Conservation (phyloP, 1,139 yeast species). For the Saccharomyces hybrid region DNA sequence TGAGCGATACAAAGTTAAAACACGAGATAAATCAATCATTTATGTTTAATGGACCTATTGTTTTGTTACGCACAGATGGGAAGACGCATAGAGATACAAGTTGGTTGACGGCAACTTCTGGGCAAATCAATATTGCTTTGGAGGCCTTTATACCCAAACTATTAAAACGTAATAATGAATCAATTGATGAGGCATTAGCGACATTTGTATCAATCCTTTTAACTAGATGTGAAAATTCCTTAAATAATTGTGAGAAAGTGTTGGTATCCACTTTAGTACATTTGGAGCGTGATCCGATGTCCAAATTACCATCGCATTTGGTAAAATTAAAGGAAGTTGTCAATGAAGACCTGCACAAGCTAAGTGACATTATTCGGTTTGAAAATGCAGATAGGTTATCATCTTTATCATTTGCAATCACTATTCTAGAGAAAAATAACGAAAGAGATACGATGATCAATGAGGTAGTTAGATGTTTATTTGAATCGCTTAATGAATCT, state of each 20-base stretch:
- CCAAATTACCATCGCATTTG: slow-evolving; percentile 4
- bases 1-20: background rate
- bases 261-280: slow-evolving; percentile 11
- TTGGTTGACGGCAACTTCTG: slow-evolving; percentile 61
- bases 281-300: slow-evolving; percentile 8
- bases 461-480: background rate
- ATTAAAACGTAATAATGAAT: slow-evolving; percentile 20
- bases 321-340: slow-evolving; percentile 4
- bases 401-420: slow-evolving; percentile 10
- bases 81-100: slow-evolving; percentile 39
- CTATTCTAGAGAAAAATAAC: background rate
- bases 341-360: slow-evolving; percentile 2
- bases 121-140: slow-evolving; percentile 40
- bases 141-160: slow-evolving; percentile 36
- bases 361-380: slow-evolving; percentile 11
- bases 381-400: slow-evolving; percentile 11
- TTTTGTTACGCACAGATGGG: slow-evolving; percentile 5
- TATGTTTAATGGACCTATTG: background rate
- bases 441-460: background rate
- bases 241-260: slow-evolving; percentile 14
- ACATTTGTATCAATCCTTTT: slow-evolving; percentile 31
- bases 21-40: background rate
- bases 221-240: slow-evolving; percentile 10
- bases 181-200: slow-evolving; percentile 15
- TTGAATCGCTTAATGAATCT: background rate